Base-by-base conservation (phyloP, 2,329 filamentous ascomycete species). In the Cytospora leucostoma region DNA sequence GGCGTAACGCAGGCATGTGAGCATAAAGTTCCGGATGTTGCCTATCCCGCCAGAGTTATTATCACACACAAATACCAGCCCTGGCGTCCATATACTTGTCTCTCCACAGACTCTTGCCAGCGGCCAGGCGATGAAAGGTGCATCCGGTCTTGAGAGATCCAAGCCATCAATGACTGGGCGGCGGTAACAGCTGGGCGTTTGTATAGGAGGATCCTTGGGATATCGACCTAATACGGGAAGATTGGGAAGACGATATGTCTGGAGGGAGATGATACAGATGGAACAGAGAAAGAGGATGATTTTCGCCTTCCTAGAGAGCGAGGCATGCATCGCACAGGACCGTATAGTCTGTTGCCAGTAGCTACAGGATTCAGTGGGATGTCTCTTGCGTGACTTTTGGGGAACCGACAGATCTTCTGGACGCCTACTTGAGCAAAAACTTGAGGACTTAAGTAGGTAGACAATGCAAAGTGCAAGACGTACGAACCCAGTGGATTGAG, bases 21-120 rank as follows among this genome's bases (percentile, higher is more conserved):
- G 74, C 52, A 82, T 79, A 68, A 80, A 82, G 68, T 80, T 82
- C 59, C 80, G 74, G 40, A 82, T 81, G 63, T 82, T 82, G 21
- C 80, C 80, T 55, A 82, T 78, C 33, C 80, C 80, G 3, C 80
- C 80, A 3, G 79, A 79, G 68, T 82, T 82, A 70, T 82, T 81
- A 69, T 80, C 80, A 72, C 80, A 83, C 21, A 79, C 70, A 62
- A 78, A 82, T 12, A 80, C 72, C 33, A 82, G 67, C 1, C 79
- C 79, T 0, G 77, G 73, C 0, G 74, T 73, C 74, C 75, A 80
- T n/a, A n/a, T 54, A 1, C 63, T 68, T 1, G 77, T 73, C 66
- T 82, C 79, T 27, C 75, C 71, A 71, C 80, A 82, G 7, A 78
- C 73, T 7, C 79, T 70, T 44, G 73, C 72, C 55, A 82, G 68